Evolutionary conservation across 176 grass and related monocot genomes (phyloP), one percentile per base, ranked within the genome.

Genomic region (Aegilops tauschii): DNA sequence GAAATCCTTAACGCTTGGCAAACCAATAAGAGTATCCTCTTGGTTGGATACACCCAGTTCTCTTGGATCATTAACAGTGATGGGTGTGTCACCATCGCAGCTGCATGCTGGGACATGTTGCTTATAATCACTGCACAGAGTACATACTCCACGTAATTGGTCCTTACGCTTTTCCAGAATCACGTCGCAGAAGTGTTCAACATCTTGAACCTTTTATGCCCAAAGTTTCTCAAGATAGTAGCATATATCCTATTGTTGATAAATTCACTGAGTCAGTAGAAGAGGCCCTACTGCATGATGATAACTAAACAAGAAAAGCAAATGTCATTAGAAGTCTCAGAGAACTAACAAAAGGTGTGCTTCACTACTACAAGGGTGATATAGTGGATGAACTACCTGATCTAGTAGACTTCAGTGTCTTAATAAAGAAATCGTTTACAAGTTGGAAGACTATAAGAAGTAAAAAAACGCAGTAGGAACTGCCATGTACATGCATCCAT

Each of bases 331-430:
- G 89, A 89, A 81, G 94, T 82, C 85, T 45, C 39, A 78, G 91
- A 49, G 91, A 95, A 89, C 61, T 98, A 84, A 95, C 93, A 7
- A 92, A 92, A 27, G 77, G 87, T 40, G 87, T 98, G 79, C 92
- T 98, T 86, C 96, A 96, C 79, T 96, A 96, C 76, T 98, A 98
- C 10, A 96, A 86, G 85, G 96, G 96, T 47, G 96, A 96, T 71
- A 91, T 98, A 65, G 90, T 98, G 75, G 96, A 98, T 74, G 91
- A 98, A 83, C 71, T 98, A 32, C 91, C 95, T 79, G 91, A 91
- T 11, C 76, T 95, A 65, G 78, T 95, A 52, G 93, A 93, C 80
- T 90, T 95, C 29, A 93, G 91, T 1, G 80, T 98, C 36, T 89
- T 98, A 93, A 95, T 85, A 93, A 93, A 82, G 77, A 82, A 21